Evolutionary conservation across 345 rosid genomes (phyloP).

Genomic region (Brassica incana): DNA sequence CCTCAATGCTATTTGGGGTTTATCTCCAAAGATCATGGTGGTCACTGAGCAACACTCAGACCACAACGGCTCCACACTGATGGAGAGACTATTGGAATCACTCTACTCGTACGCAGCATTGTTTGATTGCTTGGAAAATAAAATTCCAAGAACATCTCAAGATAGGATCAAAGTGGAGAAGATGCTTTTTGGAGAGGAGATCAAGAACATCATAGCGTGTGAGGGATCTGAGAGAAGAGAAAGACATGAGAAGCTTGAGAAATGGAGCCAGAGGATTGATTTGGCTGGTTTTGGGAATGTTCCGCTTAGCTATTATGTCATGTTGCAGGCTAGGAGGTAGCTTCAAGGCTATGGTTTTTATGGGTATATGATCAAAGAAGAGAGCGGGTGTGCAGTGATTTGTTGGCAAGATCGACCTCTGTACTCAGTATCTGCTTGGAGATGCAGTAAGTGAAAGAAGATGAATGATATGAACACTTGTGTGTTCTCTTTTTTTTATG

Average conservation of each 20-base stretch:
- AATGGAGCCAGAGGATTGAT: conserved; percentile 81
- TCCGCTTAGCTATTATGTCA: conserved; percentile 65
- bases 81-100: conserved; percentile 86
- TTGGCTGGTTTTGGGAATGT: conserved; percentile 68
- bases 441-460: conserved; percentile 62
- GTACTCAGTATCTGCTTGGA: conserved; percentile 85
- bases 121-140: conserved; percentile 87
- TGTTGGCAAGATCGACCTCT: conserved; percentile 92
- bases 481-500: conserved; percentile 21
- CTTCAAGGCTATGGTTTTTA: conserved; percentile 72
- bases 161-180: conserved; percentile 86
- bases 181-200: conserved; percentile 87
- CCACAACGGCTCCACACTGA: conserved; percentile 67
- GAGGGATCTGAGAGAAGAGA: conserved; percentile 84
- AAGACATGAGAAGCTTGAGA: conserved; percentile 86
- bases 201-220: conserved; percentile 78
- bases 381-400: conserved; percentile 64
- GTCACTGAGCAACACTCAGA: conserved; percentile 78
- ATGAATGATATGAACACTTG: conserved; percentile 10
- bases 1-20: conserved; percentile 56
- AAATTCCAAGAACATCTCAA: conserved; percentile 60
- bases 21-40: conserved; percentile 79
- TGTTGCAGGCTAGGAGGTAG: conserved; percentile 73
- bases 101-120: conserved; percentile 81
- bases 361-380: conserved; percentile 74